Conservation (phyloP, 768 basidiomycete genomes). For the Boletus fagicola region DNA sequence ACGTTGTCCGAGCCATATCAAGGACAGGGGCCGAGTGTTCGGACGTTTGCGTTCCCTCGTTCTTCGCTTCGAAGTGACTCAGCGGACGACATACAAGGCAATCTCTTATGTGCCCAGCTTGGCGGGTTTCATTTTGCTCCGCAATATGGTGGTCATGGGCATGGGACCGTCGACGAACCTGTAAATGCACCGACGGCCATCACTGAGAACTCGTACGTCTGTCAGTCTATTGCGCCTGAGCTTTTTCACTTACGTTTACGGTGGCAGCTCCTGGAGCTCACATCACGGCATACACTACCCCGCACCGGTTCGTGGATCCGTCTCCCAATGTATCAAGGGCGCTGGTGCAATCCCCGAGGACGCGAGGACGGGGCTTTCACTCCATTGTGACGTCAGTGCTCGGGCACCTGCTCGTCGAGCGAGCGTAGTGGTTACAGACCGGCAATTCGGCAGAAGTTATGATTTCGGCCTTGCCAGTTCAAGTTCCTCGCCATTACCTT, state of each 20-base stretch:
- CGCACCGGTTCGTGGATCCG: constrained; percentile 21
- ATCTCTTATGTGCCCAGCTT: constrained; percentile 23
- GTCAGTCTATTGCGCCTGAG: constrained; percentile 7
- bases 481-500: constrained; percentile 12
- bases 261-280: constrained; percentile 27
- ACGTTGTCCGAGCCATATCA: constrained; percentile 22
- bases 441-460: constrained; percentile 6
- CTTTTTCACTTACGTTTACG: constrained; percentile 23
- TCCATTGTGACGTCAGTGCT: constrained; percentile 24
- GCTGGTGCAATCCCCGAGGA: constrained; percentile 22
- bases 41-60: constrained; percentile 9
- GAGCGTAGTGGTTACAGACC: constrained; percentile 16
- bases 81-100: constrained; percentile 27
- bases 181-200: constrained; percentile 28
- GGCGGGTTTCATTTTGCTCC: constrained; percentile 27
- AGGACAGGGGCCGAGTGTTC: constrained; percentile 17
- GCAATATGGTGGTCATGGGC: constrained; percentile 12
- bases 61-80: constrained; percentile 13
- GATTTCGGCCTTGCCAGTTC: constrained; percentile 7
- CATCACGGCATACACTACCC: constrained; percentile 28
- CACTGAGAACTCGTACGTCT: constrained; percentile 27
- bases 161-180: constrained; percentile 18
- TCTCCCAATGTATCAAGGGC: constrained; percentile 16
- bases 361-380: constrained; percentile 20
- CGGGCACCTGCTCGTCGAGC: constrained; percentile 15